Percentiles rank a stretch among this genome's conserved stretches.
phyloP scores from a whole-genome alignment of 2,329 filamentous ascomycete genomes.

The Colletotrichum zoysiae region DNA sequence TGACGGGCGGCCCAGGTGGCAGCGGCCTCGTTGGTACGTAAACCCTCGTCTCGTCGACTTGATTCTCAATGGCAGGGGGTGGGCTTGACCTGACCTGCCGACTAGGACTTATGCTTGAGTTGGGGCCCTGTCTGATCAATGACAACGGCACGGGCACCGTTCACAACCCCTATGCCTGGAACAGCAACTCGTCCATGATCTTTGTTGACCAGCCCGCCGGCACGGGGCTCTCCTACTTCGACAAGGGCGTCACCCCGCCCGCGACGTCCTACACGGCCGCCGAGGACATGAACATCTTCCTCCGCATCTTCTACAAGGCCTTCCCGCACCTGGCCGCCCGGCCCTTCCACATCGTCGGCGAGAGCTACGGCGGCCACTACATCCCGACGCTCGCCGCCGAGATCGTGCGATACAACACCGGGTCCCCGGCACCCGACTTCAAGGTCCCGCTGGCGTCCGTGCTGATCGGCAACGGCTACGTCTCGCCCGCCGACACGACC shows the following conservation, averaged over 20 bases:
- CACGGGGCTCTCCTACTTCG: constrained; percentile 66
- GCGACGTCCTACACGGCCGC: constrained; percentile 57
- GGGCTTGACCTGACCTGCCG: not conserved
- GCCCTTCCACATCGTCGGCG: constrained; percentile 61
- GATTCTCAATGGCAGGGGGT: not conserved
- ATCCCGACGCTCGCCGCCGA: constrained; percentile 58
- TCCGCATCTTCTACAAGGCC: constrained; percentile 60
- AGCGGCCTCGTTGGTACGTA: constrained; percentile 62
- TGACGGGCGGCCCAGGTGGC: constrained; percentile 71
- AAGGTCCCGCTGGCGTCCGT: constrained; percentile 59
- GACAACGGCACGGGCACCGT: constrained; percentile 34
- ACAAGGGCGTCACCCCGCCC: constrained; percentile 46
- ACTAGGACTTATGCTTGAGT: constrained; percentile 37
- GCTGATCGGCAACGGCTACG: constrained; percentile 60
- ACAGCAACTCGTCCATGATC: constrained; percentile 51
- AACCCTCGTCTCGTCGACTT: not conserved
- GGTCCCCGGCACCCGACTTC: constrained; percentile 53
- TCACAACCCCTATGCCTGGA: constrained; percentile 42
- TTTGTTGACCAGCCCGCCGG: constrained; percentile 67
- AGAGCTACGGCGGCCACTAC: constrained; percentile 64
- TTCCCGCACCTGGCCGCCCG: constrained; percentile 56
- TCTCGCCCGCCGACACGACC: constrained; percentile 45
- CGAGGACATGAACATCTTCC: constrained; percentile 62
- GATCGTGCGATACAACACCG: constrained; percentile 58
- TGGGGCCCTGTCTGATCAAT: constrained; percentile 42